Evolutionary conservation across 768 basidiomycete genomes (phyloP).

Genomic region (Omphalotus guepiniiformis): DNA sequence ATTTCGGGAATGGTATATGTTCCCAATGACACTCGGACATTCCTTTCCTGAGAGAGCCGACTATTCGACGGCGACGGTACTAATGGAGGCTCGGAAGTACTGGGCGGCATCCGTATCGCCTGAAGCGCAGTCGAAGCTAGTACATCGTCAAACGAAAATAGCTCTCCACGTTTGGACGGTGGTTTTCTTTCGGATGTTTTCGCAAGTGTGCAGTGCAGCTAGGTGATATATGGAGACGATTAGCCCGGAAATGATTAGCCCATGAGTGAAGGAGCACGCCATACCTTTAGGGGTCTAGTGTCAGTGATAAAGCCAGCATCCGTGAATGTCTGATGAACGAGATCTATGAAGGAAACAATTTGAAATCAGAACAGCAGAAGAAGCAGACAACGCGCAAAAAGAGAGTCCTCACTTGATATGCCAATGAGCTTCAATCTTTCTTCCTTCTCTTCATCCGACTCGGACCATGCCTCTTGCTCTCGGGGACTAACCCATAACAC

Average conservation of each 20-base stretch:
- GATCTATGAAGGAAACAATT: constrained; percentile 24
- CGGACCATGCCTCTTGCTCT: constrained; percentile 1
- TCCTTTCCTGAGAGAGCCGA: background rate
- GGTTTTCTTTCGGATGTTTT: constrained; percentile 45
- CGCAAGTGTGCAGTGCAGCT: constrained; percentile 49
- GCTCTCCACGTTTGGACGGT: constrained; percentile 11
- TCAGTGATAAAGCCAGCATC: constrained; percentile 41
- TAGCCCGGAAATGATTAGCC: constrained; percentile 5
- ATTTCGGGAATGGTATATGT: constrained; percentile 49
- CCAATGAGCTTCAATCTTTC: constrained; percentile 2
- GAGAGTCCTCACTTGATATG: background rate
- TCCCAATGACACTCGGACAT: constrained; percentile 45
- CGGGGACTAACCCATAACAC: constrained; percentile 6
- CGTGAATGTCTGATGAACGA: constrained; percentile 36
- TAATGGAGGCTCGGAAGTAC: background rate
- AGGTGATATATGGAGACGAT: background rate
- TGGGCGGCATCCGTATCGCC: background rate
- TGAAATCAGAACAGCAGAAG: background rate
- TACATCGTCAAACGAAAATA: constrained; percentile 38
- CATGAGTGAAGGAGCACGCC: constrained; percentile 6
- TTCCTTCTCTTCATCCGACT: constrained; percentile 5
- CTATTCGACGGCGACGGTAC: background rate
- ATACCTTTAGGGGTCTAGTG: constrained; percentile 49
- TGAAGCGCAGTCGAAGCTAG: constrained; percentile 18
- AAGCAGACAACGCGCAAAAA: background rate